Evolutionary conservation across 1,284 basidiomycete genomes (phyloP), one percentile per base, ranked within the genome.

Genomic region (Baeospora myosura): DNA sequence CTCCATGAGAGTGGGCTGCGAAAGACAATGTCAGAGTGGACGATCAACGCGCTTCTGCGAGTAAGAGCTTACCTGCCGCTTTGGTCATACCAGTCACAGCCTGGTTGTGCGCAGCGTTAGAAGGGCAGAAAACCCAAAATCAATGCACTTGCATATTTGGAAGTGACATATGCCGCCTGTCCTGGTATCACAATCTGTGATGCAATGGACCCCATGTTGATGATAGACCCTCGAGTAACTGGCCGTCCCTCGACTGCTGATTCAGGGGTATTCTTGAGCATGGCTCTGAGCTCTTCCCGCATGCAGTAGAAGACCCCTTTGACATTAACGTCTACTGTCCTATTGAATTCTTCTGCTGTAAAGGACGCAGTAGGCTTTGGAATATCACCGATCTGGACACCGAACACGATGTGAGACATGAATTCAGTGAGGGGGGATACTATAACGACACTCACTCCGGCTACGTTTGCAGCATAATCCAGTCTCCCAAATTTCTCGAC

Each of bases 41-140:
- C n/a, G 26, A n/a, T n/a, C n/a, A 8, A n/a, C 8, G 8, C 8
- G 26, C 8, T 28, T 28, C 8, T 28, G 26, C 26, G 26, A 28
- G n/a, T n/a, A n/a, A n/a, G n/a, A n/a, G n/a, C 26, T 8, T 28
- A 28, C 26, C 26, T 8, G 41, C 33, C 11, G 41, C 3, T 33
- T 42, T 42, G 33, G 41, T 42, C 41, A 42, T 18, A 5, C 41
- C 41, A 34, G 20, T 28, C 5, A 42, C 32, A 14, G 32, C 41
- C 33, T 42, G 25, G 11, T 20, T 11, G 1, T 18, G 16, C 4
- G n/a, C 4, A 29, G 1, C 14, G 26, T 28, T 8, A 34, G 5
- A 26, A 22, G 12, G 5, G 26, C 7, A n/a, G 3, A 26, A 21
- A 33, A 26, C 33, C n/a, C n/a, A n/a, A n/a, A n/a, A n/a, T n/a